Percentiles rank a stretch among this genome's conserved stretches.
These are phyloP conservation scores for Aureobasidium sp. DNA, from an alignment of 2,329 filamentous ascomycete species.

Conservation along the genomic window DNA sequence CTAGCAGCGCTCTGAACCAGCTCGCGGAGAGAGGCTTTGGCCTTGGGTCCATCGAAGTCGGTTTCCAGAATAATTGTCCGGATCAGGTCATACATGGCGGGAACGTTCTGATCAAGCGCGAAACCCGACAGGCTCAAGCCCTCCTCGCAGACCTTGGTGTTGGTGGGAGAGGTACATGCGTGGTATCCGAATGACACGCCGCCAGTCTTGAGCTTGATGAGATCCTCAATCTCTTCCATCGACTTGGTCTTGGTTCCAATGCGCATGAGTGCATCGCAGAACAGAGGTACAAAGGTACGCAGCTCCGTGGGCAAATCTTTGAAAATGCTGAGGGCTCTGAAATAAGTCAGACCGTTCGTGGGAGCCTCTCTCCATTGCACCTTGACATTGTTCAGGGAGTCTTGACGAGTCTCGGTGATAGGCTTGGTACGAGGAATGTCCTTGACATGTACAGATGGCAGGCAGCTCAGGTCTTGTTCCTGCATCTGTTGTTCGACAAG, in stretches of 20 bases:
- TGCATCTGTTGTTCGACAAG: constrained; percentile 65
- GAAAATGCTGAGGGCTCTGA: constrained; percentile 78
- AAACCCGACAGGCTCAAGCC: constrained; percentile 80
- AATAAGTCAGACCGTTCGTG: constrained; percentile 94
- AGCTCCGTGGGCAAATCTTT: constrained; percentile 77
- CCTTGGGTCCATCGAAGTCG: constrained; percentile 77
- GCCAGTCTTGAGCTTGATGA: constrained; percentile 94
- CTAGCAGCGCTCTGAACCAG: constrained; percentile 80
- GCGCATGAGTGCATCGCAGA: constrained; percentile 87
- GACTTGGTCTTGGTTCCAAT: constrained; percentile 79
- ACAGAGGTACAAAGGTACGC: constrained; percentile 76
- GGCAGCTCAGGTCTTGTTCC: constrained; percentile 62
- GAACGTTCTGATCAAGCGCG: constrained; percentile 82
- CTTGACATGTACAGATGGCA: constrained; percentile 80
- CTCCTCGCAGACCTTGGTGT: constrained; percentile 66
- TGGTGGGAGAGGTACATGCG: constrained; percentile 67
- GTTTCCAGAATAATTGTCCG: constrained; percentile 76
- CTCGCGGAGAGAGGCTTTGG: constrained; percentile 75
- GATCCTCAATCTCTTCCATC: constrained; percentile 91
- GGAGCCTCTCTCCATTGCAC: constrained; percentile 88
- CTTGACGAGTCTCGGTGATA: constrained; percentile 58
- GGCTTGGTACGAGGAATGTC: constrained; percentile 81
- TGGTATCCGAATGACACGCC: constrained; percentile 82
- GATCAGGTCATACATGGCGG: constrained; percentile 83
- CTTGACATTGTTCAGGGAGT: constrained; percentile 54